phyloP scores from a whole-genome alignment of 306 rosid genomes.

The Vigna angularis region DNA sequence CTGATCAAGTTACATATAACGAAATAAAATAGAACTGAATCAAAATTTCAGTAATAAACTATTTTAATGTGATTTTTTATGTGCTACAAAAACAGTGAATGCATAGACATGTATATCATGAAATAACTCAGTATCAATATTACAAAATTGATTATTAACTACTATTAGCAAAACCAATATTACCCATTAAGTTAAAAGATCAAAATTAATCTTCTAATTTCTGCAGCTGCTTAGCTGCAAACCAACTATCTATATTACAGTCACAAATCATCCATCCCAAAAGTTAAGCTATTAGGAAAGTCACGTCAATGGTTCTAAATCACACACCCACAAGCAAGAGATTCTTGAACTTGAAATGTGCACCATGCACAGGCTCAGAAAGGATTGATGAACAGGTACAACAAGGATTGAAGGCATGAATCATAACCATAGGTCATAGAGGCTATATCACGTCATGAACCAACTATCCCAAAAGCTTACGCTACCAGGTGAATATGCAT shows the following conservation, averaged over 20 bases:
- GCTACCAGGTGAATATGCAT: not conserved
- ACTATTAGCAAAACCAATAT: not conserved
- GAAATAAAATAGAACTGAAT: conserved; percentile 46
- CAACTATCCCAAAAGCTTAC: not conserved
- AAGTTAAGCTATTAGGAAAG: not conserved
- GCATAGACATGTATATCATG: conserved; percentile 4
- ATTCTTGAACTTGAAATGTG: not conserved
- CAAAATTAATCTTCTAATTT: not conserved
- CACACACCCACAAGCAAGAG: not conserved
- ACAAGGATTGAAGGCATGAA: not conserved
- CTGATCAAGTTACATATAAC: conserved; percentile 54
- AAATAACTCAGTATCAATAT: conserved; percentile 11
- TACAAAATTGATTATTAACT: not conserved
- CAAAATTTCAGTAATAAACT: conserved; percentile 34
- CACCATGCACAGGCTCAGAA: not conserved
- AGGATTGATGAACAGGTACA: too few species aligned
- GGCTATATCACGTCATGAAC: not conserved
- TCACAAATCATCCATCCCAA: not conserved
- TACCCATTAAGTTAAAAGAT: not conserved
- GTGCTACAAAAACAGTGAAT: conserved; percentile 20
- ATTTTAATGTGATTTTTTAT: conserved; percentile 2
- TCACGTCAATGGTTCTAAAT: not conserved
- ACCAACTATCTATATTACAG: not conserved
- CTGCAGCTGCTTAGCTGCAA: not conserved
- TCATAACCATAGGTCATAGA: not conserved